Evolutionary conservation across 2,329 filamentous ascomycete species (phyloP), one percentile per base, ranked within the genome.

Genomic region (Hypoxylon sp.): DNA sequence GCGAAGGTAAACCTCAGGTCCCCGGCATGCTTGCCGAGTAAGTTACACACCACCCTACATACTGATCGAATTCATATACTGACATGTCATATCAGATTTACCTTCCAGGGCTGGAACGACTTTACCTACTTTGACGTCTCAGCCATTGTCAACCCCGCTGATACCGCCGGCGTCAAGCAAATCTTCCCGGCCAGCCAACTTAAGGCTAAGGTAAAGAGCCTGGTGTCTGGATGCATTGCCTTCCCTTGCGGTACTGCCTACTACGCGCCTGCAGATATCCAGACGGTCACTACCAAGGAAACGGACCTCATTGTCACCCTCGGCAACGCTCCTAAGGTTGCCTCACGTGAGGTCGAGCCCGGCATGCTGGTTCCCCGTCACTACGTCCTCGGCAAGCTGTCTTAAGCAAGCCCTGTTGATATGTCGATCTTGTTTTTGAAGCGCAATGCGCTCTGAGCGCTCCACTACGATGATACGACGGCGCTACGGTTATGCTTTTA

Each of bases 51-150:
- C 1, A 31, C 25, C 25, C 25, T 27, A 40, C 6, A 10, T 25
- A 6, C 22, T 33, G 2, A 17, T 33, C 37, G 10, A 57, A 13
- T 30, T 25, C 27, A 20, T 35, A 66, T 60, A 42, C 62, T 69
- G 11, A 69, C 42, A 57, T 40, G 13, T 42, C 4, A 46, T 54
- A 42, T 30, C 40, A 64, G 62, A 81, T 80, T 85, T 61, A 79
- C 79, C 70, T 86, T 85, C 75, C 79, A 83, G 59, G 85, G 83
- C 75, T 86, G 78, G 78, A 74, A 77, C 58, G 85, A 80, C 70
- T 68, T 81, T 65, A 87, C 84, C 64, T 89, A 84, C 83, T 89
- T 86, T 64, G 87, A 89, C 70, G 85, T 89, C 69, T 88, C 86
- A 10, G 86, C 86, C 76, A 89, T 89, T 70, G 85, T 88, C 73